Conservation (phyloP, 2,329 filamentous ascomycete species). For the Rhexocercosporidium sp. region DNA sequence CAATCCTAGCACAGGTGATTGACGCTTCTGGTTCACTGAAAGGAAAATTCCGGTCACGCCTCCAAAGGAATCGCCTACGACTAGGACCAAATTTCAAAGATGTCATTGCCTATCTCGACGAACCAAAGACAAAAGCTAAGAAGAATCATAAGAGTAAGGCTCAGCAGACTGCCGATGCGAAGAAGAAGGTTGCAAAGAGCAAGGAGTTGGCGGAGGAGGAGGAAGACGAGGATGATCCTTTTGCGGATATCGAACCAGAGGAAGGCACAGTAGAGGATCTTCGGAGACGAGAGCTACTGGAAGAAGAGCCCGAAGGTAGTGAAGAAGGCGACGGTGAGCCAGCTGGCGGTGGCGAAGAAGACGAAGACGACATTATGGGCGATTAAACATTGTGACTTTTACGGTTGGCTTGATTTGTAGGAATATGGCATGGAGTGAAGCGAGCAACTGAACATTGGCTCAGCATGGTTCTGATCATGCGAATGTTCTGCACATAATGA, state of each 20-base stretch:
- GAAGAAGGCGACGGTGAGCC: conserved; percentile 47
- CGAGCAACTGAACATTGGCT: neutral
- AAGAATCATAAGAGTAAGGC: conserved; percentile 46
- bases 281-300: conserved; percentile 58
- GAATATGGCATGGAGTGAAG: conserved; percentile 10
- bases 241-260: conserved; percentile 57
- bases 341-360: conserved; percentile 39
- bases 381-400: conserved; percentile 41
- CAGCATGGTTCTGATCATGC: neutral
- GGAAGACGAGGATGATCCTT: conserved; percentile 45
- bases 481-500: neutral
- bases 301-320: conserved; percentile 49
- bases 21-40: conserved; percentile 65
- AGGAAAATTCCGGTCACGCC: conserved; percentile 69
- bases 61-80: conserved; percentile 79
- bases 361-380: conserved; percentile 50
- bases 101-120: conserved; percentile 80
- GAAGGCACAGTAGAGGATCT: conserved; percentile 65
- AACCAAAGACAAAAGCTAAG: conserved; percentile 58
- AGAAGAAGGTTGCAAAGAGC: conserved; percentile 48
- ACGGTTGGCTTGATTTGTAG: neutral
- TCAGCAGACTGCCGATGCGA: conserved; percentile 48
- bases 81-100: conserved; percentile 88
- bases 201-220: conserved; percentile 36
- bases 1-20: conserved; percentile 75